Evolutionary conservation across 352 stramenopile genomes (phyloP).

Genomic region (Aphanomyces invadans): DNA sequence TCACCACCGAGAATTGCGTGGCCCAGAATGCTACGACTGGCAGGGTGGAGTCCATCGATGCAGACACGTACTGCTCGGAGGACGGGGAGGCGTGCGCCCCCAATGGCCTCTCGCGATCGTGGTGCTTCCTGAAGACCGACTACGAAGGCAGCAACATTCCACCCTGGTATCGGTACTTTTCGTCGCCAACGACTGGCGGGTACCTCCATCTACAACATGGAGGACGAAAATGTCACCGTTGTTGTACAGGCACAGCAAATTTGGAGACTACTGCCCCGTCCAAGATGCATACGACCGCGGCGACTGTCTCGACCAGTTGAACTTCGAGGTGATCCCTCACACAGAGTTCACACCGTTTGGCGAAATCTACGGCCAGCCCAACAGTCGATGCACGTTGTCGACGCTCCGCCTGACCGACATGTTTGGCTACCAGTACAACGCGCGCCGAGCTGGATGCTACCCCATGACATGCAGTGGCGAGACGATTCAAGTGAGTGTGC

Average conservation of each 20-base stretch:
- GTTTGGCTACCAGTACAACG: constrained; percentile 40
- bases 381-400: constrained; percentile 57
- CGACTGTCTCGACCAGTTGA: constrained; percentile 50
- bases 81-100: constrained; percentile 60
- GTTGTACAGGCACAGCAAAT: constrained; percentile 34
- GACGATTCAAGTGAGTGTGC: constrained; percentile 31
- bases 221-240: not conserved
- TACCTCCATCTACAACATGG: not conserved
- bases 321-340: constrained; percentile 36
- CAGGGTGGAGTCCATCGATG: constrained; percentile 30
- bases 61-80: constrained; percentile 53
- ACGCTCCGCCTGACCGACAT: constrained; percentile 52
- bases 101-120: constrained; percentile 50
- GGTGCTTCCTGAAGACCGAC: constrained; percentile 41
- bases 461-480: constrained; percentile 53
- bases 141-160: constrained; percentile 34
- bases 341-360: constrained; percentile 65
- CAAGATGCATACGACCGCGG: constrained; percentile 55
- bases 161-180: constrained; percentile 55
- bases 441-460: constrained; percentile 67
- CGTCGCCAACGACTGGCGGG: constrained; percentile 39
- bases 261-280: constrained; percentile 69
- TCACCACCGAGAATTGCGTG: constrained; percentile 13
- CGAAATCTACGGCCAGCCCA: constrained; percentile 55
- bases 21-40: constrained; percentile 12